These are phyloP conservation scores for Arabidopsis hybrid DNA, from an alignment of 441 rosid species.

Conservation along the genomic window DNA sequence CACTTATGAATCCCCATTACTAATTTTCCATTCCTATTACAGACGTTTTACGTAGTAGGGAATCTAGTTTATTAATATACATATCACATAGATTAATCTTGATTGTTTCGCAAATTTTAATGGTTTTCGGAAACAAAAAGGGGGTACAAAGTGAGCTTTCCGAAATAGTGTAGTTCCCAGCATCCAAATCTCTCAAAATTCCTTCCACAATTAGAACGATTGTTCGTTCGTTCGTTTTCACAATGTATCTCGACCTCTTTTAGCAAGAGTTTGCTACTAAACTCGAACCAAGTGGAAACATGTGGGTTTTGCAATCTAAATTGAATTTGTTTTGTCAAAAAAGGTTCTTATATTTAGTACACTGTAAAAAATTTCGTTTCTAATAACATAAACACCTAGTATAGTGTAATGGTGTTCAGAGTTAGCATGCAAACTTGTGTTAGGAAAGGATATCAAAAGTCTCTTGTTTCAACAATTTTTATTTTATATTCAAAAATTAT, in stretches of 20 bases:
- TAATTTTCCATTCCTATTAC: neutral
- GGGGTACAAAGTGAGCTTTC: neutral
- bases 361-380: too few relatives aligned
- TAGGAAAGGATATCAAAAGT: too few relatives aligned
- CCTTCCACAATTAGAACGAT: neutral
- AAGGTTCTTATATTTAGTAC: too few relatives aligned
- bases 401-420: too few relatives aligned
- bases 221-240: neutral
- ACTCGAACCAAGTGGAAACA: too few relatives aligned
- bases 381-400: too few relatives aligned
- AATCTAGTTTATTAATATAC: neutral
- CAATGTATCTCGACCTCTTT: neutral
- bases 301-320: too few relatives aligned
- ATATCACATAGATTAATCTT: neutral
- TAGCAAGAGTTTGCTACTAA: too few relatives aligned
- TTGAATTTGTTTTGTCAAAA: too few relatives aligned
- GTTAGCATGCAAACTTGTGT: too few relatives aligned
- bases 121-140: neutral
- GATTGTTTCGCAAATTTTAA: neutral
- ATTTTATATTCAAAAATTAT: too few relatives aligned
- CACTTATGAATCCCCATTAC: neutral
- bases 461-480: too few relatives aligned
- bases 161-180: neutral
- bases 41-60: neutral
- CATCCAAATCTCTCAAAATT: neutral